Base-by-base conservation (phyloP, 1,284 basidiomycete species). In the Trichosporon faecale region DNA sequence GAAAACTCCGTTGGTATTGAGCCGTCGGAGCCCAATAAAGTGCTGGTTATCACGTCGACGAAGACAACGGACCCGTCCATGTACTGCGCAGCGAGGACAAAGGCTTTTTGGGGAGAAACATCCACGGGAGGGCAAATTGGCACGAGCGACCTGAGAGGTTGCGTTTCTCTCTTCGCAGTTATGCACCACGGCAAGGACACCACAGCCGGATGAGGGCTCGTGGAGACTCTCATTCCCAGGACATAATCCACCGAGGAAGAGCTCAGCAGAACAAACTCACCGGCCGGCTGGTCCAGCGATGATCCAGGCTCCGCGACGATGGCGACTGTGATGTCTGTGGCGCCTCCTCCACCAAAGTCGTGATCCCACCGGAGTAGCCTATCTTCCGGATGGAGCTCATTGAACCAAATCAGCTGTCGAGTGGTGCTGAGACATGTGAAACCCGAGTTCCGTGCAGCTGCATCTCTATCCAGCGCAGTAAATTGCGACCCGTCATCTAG, bases 401-500 rank as follows among this genome's bases (percentile, higher is more conserved):
- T 78, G 14, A 80, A 35, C 80, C 79, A 82, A 1, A 80, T 60
- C 6, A 81, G 65, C 52, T 79, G 75, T 21, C 73, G 68, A 5
- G 75, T 78, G 1, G 80, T 80, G 11, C 64, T 66, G 1, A 77
- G n/a, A 23, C 72, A 74, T 0, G 74, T 77, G 16, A 73, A 73
- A 0, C 29, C 44, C 1, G 73, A 70, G 2, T 61, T 33, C 0
- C 79, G 68, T 6, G 63, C 37, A 2, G 68, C 14, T 6, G 77
- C 75, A 0, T 75, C 75, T 63, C 74, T 76, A 5, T 81, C 80
- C 1, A 81, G 18, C 1, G 75, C 69, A 3, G 72, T 74, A 67
- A 82, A 79, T 21, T 23, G 9, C 2, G 25, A 37, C 1, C 52
- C 25, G 21, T 46, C 16, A 23, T 35, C 55, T 35, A 57, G 16